A percentile compares a stretch with the other conserved stretches of the same genome.
These are phyloP conservation scores for Pestalotiopsis fici DNA, from an alignment of 2,329 filamentous ascomycete species.

Conservation along the genomic window DNA sequence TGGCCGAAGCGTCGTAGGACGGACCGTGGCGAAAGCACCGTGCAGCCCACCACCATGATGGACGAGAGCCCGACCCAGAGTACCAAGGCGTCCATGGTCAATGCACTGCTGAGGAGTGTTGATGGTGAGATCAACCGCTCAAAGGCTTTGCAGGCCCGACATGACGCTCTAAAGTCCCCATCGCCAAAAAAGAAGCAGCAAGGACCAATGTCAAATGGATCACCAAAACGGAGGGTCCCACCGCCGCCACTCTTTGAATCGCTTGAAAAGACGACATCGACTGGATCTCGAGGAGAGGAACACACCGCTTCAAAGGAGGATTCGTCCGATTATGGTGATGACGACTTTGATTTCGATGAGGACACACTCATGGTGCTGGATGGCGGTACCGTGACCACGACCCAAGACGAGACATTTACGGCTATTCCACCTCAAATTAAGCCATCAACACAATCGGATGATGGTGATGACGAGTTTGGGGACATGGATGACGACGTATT, in stretches of 20 bases:
- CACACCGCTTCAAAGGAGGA: slow-evolving; percentile 11
- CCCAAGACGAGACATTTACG: slow-evolving; percentile 10
- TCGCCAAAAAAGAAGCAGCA: slow-evolving; percentile 42
- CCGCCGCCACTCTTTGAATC: slow-evolving; percentile 12
- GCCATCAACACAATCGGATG: slow-evolving; percentile 13
- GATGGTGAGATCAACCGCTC: slow-evolving; percentile 51
- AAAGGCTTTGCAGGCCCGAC: slow-evolving; percentile 31
- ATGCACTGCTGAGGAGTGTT: slow-evolving; percentile 68
- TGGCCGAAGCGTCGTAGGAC: slow-evolving; percentile 72
- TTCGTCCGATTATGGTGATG: slow-evolving; percentile 55
- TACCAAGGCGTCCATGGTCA: slow-evolving; percentile 60
- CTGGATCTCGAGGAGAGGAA: background rate
- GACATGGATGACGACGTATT: slow-evolving; percentile 66
- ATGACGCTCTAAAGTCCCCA: slow-evolving; percentile 38
- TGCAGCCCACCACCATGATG: slow-evolving; percentile 34
- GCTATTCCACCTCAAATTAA: slow-evolving; percentile 15
- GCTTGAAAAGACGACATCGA: background rate
- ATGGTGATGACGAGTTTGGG: slow-evolving; percentile 61
- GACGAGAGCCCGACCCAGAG: slow-evolving; percentile 43
- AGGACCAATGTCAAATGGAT: slow-evolving; percentile 12
- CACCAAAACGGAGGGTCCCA: slow-evolving; percentile 15
- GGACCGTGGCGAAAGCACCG: slow-evolving; percentile 35
- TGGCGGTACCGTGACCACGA: slow-evolving; percentile 30
- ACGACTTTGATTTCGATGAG: slow-evolving; percentile 54
- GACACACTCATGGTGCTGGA: slow-evolving; percentile 59